Evolutionary conservation across 306 rosid species (phyloP).

Genomic region (Urtica urens): DNA sequence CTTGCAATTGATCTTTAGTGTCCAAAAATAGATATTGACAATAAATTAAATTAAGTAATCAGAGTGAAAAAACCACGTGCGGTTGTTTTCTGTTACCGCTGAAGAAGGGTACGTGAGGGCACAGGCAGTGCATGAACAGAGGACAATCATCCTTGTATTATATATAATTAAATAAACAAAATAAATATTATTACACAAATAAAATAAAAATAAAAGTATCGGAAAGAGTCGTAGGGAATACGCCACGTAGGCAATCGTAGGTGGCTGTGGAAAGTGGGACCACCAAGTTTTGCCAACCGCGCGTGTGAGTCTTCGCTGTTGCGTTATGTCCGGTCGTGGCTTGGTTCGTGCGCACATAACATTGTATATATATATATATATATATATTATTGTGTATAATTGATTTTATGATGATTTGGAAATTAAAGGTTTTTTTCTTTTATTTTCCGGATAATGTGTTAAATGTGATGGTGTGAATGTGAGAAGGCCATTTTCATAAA

Average conservation of each 20-base stretch:
- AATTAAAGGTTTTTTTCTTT: no score
- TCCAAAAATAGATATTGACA: no score
- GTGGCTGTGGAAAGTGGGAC: not conserved
- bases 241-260: conserved; percentile 6
- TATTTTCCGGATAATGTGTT: not conserved
- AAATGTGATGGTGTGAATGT: not conserved
- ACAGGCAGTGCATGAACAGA: no score
- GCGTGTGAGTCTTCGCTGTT: conserved; percentile 3
- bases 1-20: no score
- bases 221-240: not conserved
- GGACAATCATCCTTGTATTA: not conserved
- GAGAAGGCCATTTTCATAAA: no score
- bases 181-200: not conserved
- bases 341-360: not conserved
- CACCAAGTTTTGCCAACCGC: conserved; percentile 11
- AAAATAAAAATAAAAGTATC: not conserved
- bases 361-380: no score
- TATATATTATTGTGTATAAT: no score
- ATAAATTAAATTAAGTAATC: no score
- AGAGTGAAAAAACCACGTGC: no score
- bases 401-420: no score
- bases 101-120: not conserved
- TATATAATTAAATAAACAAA: not conserved
- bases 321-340: not conserved
- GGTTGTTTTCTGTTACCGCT: not conserved